Evolutionary conservation across 2,329 filamentous ascomycete genomes (phyloP), one percentile per base, ranked within the genome.

Genomic region (Alternaria brassicae): DNA sequence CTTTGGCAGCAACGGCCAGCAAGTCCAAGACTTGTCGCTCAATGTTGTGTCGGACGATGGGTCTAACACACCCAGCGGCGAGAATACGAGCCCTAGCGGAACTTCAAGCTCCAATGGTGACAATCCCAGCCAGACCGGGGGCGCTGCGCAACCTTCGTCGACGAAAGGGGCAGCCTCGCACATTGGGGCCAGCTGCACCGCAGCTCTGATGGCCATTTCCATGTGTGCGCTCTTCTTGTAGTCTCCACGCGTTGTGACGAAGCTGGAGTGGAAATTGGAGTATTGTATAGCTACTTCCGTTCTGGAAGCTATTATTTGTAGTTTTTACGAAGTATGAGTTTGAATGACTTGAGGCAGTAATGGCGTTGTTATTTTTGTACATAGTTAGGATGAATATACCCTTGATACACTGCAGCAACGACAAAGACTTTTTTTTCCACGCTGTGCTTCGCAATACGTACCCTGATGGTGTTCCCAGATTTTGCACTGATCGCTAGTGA

Each of bases 1-100:
- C 13, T 85, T 84, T 68, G 81, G 81, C 42, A 79, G 79, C 66
- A 82, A 82, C 42, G 87, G 88, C 51, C 77, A 78, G 63, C 77
- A 86, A 62, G 84, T 97, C 69, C 81, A 84, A 49, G 84, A 86
- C 67, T 85, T 92, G 66, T 83, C 83, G 34, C 86, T 92, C 67
- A 84, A 79, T 52, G 76, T 82, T 12, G 73, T 88, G 50, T 62
- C 78, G 9, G 78, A 82, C 47, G 83, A 84, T 56, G 75, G 83
- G 62, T 82, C 81, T 73, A 89, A 90, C 70, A 77, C 78, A 17
- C 87, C 87, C 6, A 70, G 69, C n/a, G 82, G 82, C 32, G 75
- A 79, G 54, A 71, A 55, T 30, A 72, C 72, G 12, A 73, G 59
- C 40, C 62, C 66, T 6, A 66, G 53, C 50, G 37, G 42, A 21